These are phyloP conservation scores for Malbranchea cinnamomea DNA, from an alignment of 2,329 filamentous ascomycete species.

Conservation along the genomic window DNA sequence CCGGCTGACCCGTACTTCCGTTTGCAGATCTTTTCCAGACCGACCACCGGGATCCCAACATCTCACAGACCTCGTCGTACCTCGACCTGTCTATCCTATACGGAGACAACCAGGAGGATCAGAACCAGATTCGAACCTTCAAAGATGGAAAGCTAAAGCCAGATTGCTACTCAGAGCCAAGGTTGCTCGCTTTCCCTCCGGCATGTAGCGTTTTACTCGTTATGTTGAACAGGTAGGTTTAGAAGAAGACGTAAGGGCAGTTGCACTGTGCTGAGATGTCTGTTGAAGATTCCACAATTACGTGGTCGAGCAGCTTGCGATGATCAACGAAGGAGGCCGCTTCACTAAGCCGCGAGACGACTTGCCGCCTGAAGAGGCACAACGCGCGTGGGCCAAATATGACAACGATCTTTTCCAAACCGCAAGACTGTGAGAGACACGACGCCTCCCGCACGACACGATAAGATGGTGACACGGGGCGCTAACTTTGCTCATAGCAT, in stretches of 20 bases:
- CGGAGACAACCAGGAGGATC: conserved; percentile 22
- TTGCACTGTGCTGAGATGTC: conserved; percentile 12
- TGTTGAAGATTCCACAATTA: conserved; percentile 24
- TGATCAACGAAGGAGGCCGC: conserved; percentile 30
- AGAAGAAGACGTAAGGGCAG: conserved; percentile 42
- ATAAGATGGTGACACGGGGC: no score
- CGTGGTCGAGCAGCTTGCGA: conserved; percentile 20
- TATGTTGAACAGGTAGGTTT: conserved; percentile 37
- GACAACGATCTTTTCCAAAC: conserved; percentile 24
- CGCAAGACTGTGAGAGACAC: conserved; percentile 15
- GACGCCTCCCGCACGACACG: no score
- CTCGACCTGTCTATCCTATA: conserved; percentile 34
- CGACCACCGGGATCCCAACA: conserved; percentile 20
- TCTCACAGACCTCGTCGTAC: conserved; percentile 30
- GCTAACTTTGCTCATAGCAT: no score
- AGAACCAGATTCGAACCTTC: conserved; percentile 21
- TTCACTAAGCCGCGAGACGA: conserved; percentile 15
- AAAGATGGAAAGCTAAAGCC: conserved; percentile 26
- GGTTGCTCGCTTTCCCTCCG: conserved; percentile 20
- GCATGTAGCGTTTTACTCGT: conserved; percentile 21
- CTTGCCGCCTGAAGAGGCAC: conserved; percentile 13
- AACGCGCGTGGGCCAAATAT: conserved; percentile 21
- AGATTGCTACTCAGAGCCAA: conserved; percentile 21
- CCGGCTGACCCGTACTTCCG: no score
- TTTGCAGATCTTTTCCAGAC: conserved; percentile 30